A percentile compares a stretch with the other conserved stretches of the same genome.
These are phyloP conservation scores for Annulohypoxylon moriforme DNA, from an alignment of 495 filamentous ascomycete genomes.

Conservation along the genomic window DNA sequence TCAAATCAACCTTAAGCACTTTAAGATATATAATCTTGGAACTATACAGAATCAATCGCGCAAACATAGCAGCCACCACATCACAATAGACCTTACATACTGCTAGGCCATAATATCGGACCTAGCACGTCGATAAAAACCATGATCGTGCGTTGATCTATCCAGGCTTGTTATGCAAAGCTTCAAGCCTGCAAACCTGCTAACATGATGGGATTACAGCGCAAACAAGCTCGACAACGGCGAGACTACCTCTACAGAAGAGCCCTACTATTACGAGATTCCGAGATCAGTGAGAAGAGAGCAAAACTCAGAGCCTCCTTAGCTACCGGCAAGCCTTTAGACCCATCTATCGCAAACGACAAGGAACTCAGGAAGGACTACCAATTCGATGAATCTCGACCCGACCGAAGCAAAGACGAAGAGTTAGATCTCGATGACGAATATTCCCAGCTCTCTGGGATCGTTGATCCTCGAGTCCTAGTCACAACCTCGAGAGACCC, in stretches of 20 bases:
- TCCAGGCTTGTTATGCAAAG: neutral
- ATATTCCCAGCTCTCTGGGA: slow-evolving; percentile 84
- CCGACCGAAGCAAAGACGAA: slow-evolving; percentile 70
- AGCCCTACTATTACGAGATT: slow-evolving; percentile 77
- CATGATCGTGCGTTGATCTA: slow-evolving; percentile 43
- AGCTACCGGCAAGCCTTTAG: slow-evolving; percentile 82
- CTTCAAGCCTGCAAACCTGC: slow-evolving; percentile 27
- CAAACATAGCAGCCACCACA: neutral
- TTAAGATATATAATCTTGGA: neutral
- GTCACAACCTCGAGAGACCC: slow-evolving; percentile 93
- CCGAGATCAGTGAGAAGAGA: slow-evolving; percentile 90
- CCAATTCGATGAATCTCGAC: slow-evolving; percentile 87
- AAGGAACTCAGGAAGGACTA: slow-evolving; percentile 86
- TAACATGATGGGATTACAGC: slow-evolving; percentile 50
- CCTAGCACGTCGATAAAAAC: neutral
- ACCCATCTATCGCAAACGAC: slow-evolving; percentile 89
- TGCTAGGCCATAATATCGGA: neutral
- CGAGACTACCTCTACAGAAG: slow-evolving; percentile 93
- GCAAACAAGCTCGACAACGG: slow-evolving; percentile 83
- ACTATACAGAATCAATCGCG: neutral
- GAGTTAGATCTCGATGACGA: slow-evolving; percentile 91
- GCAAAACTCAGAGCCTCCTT: slow-evolving; percentile 86
- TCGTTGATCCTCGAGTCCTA: slow-evolving; percentile 80
- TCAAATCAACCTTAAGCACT: neutral
- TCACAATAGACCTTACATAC: neutral